phyloP scores from a whole-genome alignment of 2,329 filamentous ascomycete species.

The Tolypocladium sp. region DNA sequence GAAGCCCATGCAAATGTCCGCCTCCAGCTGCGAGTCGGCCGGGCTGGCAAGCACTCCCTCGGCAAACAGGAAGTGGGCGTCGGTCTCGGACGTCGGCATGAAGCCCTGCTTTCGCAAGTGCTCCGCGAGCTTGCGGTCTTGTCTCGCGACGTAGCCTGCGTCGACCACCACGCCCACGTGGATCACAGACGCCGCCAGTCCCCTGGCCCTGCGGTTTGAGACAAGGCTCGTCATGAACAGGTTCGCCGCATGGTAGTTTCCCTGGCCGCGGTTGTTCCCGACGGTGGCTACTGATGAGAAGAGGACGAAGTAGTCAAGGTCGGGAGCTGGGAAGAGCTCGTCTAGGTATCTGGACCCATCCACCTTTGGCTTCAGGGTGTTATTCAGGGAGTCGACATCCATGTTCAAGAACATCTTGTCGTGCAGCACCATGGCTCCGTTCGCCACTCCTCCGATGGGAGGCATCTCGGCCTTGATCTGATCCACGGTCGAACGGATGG shows the following conservation, averaged over 20 bases:
- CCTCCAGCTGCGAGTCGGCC: neutral
- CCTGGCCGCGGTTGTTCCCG: conserved; percentile 26
- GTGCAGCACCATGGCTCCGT: conserved; percentile 23
- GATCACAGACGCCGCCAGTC: conserved; percentile 27
- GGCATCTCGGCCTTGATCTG: conserved; percentile 19
- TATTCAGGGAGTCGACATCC: conserved; percentile 15
- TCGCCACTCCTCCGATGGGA: conserved; percentile 23
- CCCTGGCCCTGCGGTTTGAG: conserved; percentile 15
- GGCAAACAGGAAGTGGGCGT: neutral
- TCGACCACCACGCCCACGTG: conserved; percentile 29
- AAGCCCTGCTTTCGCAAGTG: neutral
- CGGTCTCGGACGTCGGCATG: neutral
- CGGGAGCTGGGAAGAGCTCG: conserved; percentile 14
- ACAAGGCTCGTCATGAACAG: conserved; percentile 24
- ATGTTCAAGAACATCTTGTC: conserved; percentile 23
- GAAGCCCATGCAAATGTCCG: neutral
- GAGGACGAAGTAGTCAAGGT: conserved; percentile 31
- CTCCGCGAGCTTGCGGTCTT: conserved; percentile 1
- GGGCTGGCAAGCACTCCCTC: neutral
- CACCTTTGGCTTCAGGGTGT: conserved; percentile 26
- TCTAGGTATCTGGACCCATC: conserved; percentile 22
- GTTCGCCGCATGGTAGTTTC: conserved; percentile 27
- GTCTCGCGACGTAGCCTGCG: conserved; percentile 26
- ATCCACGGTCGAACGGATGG: neutral
- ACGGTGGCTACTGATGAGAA: conserved; percentile 27